Conservation (phyloP, 192 early-diverging fungal species). For the Mortierella claussenii region DNA sequence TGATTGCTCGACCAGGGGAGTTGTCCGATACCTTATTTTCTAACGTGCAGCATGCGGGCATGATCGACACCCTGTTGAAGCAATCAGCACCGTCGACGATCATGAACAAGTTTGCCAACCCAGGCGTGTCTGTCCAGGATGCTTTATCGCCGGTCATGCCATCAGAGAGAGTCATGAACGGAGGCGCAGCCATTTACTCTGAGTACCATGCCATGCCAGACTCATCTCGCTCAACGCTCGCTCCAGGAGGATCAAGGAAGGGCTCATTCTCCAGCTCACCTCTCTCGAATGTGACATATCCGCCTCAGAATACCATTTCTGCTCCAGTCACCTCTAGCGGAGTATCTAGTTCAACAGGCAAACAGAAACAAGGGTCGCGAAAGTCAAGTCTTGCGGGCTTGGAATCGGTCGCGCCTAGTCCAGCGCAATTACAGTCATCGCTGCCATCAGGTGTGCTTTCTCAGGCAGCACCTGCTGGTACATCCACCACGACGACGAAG, state of each 20-base stretch:
- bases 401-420: background rate
- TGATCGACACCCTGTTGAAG: conserved; percentile 34
- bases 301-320: conserved; percentile 10
- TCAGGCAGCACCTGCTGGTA: background rate
- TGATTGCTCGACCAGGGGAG: conserved; percentile 23
- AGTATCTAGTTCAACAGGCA: background rate
- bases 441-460: background rate
- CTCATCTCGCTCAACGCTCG: background rate
- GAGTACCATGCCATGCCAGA: conserved; percentile 8
- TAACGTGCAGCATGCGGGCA: conserved; percentile 17
- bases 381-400: conserved; percentile 19
- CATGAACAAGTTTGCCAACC: conserved; percentile 36
- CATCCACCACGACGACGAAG: background rate
- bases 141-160: conserved; percentile 2
- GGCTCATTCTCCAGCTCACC: conserved; percentile 43
- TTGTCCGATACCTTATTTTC: conserved; percentile 37
- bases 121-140: conserved; percentile 44
- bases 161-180: conserved; percentile 17
- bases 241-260: conserved; percentile 28
- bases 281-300: conserved; percentile 32
- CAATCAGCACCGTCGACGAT: conserved; percentile 28
- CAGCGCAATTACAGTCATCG: background rate
- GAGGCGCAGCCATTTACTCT: background rate
- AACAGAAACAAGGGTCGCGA: conserved; percentile 16
- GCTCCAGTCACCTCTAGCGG: background rate